Conservation (phyloP, 768 basidiomycete species). For the Leccinellum albellum region DNA sequence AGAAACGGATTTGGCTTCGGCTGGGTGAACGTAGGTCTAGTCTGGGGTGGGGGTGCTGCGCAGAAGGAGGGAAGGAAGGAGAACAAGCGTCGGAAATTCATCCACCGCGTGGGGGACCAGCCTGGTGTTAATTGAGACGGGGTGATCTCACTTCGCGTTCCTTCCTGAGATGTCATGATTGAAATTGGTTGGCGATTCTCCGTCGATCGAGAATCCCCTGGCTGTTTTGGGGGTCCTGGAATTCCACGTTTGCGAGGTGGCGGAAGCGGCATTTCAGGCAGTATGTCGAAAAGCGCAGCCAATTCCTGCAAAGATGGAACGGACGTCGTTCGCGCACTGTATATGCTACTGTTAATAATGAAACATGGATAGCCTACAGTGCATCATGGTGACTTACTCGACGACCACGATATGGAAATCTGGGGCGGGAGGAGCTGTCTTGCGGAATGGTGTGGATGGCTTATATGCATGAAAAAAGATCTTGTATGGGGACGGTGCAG, state of each 20-base stretch:
- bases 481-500: conserved; percentile 42
- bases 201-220: neutral
- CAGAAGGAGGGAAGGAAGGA: conserved; percentile 6
- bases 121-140: neutral
- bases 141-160: neutral
- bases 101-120: neutral
- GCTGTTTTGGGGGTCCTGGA: conserved; percentile 1
- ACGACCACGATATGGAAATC: conserved; percentile 87
- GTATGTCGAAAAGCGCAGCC: conserved; percentile 60
- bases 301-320: conserved; percentile 83
- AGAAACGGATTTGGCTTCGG: conserved; percentile 70
- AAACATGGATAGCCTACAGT: neutral
- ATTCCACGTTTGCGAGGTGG: conserved; percentile 44
- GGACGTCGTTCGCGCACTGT: conserved; percentile 75
- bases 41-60: conserved; percentile 3
- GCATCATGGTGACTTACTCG: conserved; percentile 50
- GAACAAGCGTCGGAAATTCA: conserved; percentile 2
- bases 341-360: conserved; percentile 3
- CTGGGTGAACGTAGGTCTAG: conserved; percentile 26
- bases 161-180: conserved; percentile 2
- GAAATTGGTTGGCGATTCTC: conserved; percentile 3
- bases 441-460: conserved; percentile 80
- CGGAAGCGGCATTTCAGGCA: conserved; percentile 63
- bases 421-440: conserved; percentile 69
- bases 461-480: conserved; percentile 92